Evolutionary conservation across 108 stramenopile species (phyloP), one percentile per base, ranked within the genome.

Genomic region (Cyclotella distinguenda): DNA sequence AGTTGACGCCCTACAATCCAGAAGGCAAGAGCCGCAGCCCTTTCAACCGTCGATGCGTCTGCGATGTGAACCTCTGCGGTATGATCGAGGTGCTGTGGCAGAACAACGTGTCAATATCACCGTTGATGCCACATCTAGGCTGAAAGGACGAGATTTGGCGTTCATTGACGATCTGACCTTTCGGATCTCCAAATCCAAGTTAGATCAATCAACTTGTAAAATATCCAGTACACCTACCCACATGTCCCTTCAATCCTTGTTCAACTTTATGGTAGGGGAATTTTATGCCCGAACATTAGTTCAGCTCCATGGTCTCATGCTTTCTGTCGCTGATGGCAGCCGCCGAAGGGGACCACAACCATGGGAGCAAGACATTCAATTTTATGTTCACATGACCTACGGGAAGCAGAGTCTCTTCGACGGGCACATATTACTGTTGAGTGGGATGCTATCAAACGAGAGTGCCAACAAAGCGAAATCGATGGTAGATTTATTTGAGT

Each of bases 201-300:
- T n/a, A 3, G 9, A 39, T 8, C 12, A 48, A 12, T 26, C 21
- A 30, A 46, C 60, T 2, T 46, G 56, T 42, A 4, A 25, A 9
- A 23, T 42, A 58, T 58, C 56, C 3, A 11, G 25, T 13, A 42
- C 42, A 42, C 44, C 47, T 13, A 79, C 64, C 4, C 83, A 84
- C 44, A 55, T 84, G 3, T 55, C 74, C 10, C 50, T 84, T 12
- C 77, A 81, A 50, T 74, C 65, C 10, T 6, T 66, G 21, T 79
- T 78, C 45, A 82, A 78, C 70, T 65, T 70, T 28, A 84, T 84
- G 83, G 59, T 84, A 25, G 83, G 83, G 0, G 83, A 84, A 30
- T 84, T 84, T 39, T 84, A 84, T 49, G 32, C 76, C 4, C 31
- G 76, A 11, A 60, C 76, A 1, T 47, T 77, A 21, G 21, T 77